Conservation (phyloP, 2,329 filamentous ascomycete genomes). For the Teratosphaeria nubilosa region DNA sequence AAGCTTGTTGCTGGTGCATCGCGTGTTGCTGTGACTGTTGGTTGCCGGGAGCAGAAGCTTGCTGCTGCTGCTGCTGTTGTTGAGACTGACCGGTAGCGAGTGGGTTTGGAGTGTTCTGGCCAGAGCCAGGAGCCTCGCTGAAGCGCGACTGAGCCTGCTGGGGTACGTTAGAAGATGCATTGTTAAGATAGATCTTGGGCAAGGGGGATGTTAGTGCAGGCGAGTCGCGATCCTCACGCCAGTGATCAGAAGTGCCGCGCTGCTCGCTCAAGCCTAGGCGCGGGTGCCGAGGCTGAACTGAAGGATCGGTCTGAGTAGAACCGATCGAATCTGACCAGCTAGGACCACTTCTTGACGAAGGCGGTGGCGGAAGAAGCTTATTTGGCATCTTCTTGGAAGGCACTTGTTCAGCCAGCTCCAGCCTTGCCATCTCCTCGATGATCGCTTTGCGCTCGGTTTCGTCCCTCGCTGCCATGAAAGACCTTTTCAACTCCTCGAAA, state of each 20-base stretch:
- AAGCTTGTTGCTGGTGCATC: constrained; percentile 23
- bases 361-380: background rate
- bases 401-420: background rate
- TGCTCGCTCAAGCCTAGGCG: background rate
- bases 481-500: background rate
- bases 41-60: constrained; percentile 27
- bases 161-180: constrained; percentile 22
- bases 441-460: background rate
- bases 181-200: constrained; percentile 5
- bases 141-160: constrained; percentile 55
- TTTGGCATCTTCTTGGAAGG: background rate
- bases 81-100: constrained; percentile 49
- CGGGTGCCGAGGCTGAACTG: background rate
- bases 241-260: background rate
- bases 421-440: background rate
- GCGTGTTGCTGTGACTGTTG: constrained; percentile 29
- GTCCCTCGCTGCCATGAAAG: background rate
- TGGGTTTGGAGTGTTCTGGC: constrained; percentile 83
- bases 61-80: constrained; percentile 36
- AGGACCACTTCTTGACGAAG: background rate
- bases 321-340: background rate
- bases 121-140: constrained; percentile 72
- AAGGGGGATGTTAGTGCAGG: constrained; percentile 1
- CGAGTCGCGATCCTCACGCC: background rate
- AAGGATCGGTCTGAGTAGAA: background rate